Percentiles rank a stretch among this genome's conserved stretches.
These are phyloP conservation scores for Suillus weaverae DNA, from an alignment of 768 basidiomycete species.

Conservation along the genomic window DNA sequence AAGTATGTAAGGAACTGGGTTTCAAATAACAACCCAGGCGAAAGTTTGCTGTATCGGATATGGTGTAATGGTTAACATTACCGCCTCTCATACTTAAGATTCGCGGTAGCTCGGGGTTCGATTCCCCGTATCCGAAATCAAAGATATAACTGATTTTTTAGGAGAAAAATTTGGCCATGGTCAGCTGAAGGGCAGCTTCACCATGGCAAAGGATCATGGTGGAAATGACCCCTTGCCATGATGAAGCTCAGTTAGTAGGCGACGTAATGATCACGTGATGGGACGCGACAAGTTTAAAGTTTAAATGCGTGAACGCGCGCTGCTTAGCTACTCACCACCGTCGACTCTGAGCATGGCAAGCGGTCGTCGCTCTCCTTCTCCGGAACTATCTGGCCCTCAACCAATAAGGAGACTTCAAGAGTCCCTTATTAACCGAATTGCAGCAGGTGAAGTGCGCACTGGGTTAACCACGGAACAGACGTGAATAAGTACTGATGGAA, in stretches of 20 bases:
- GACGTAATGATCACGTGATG: not conserved
- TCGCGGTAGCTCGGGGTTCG: slow-evolving; percentile 58
- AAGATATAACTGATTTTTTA: not conserved
- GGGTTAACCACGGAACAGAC: not conserved
- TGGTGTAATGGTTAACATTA: slow-evolving; percentile 8
- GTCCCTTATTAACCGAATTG: slow-evolving; percentile 88
- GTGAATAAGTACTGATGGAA: slow-evolving; percentile 8
- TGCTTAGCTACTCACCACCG: not conserved
- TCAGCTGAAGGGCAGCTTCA: not conserved
- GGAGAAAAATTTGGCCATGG: no score
- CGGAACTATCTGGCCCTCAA: slow-evolving; percentile 43
- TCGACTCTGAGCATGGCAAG: not conserved
- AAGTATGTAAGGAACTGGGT: no score
- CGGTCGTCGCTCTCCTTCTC: slow-evolving; percentile 8
- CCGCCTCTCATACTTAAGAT: not conserved
- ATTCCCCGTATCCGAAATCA: slow-evolving; percentile 48
- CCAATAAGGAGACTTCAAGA: slow-evolving; percentile 79
- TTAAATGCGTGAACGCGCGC: not conserved
- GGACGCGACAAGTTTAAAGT: not conserved
- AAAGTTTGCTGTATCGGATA: not conserved
- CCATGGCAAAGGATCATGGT: no score
- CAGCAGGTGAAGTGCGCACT: slow-evolving; percentile 63
- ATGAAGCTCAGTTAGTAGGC: no score
- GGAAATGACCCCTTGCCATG: no score
- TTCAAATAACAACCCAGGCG: not conserved